A percentile compares a stretch with the other conserved stretches of the same genome.
phyloP scores from a whole-genome alignment of 441 rosid genomes.

The Eutrema salsugineum region DNA sequence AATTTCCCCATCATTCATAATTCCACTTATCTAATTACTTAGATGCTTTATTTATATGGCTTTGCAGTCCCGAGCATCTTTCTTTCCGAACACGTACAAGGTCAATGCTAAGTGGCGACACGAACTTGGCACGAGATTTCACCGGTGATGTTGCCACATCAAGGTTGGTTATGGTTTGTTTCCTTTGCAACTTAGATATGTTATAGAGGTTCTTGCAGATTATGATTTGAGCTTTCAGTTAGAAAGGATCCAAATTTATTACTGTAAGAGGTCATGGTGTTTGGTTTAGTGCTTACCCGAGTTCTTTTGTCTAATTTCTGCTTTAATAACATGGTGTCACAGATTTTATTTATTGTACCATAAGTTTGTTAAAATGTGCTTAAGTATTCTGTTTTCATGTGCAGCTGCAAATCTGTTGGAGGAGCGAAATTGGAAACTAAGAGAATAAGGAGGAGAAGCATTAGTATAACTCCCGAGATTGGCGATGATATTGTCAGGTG shows the following conservation, averaged over 20 bases:
- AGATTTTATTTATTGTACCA: neutral
- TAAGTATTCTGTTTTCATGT: constrained; percentile 24
- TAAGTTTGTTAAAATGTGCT: constrained; percentile 10
- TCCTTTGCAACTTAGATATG: neutral
- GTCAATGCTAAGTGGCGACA: constrained; percentile 90
- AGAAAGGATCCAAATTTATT: neutral
- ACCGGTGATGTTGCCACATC: constrained; percentile 65
- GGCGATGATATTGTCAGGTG: constrained; percentile 99
- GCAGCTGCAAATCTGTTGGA: constrained; percentile 78
- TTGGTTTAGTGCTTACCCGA: constrained; percentile 6
- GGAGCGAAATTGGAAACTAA: constrained; percentile 77
- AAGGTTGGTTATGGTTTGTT: constrained; percentile 50
- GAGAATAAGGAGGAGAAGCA: constrained; percentile 96
- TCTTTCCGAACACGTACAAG: constrained; percentile 82
- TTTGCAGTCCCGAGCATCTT: constrained; percentile 98
- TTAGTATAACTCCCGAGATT: constrained; percentile 98
- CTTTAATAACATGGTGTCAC: neutral
- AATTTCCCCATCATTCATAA: constrained; percentile 1
- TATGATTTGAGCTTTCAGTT: neutral
- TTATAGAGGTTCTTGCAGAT: neutral
- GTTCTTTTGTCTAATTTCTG: neutral
- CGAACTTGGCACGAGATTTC: constrained; percentile 62
- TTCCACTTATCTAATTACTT: constrained; percentile 9
- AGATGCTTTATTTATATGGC: constrained; percentile 6
- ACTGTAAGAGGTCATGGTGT: constrained; percentile 2